Percentiles rank a stretch among this genome's conserved stretches.
Evolutionary conservation across 1,284 basidiomycete genomes (phyloP).

Genomic region (Calocybe gambosa): DNA sequence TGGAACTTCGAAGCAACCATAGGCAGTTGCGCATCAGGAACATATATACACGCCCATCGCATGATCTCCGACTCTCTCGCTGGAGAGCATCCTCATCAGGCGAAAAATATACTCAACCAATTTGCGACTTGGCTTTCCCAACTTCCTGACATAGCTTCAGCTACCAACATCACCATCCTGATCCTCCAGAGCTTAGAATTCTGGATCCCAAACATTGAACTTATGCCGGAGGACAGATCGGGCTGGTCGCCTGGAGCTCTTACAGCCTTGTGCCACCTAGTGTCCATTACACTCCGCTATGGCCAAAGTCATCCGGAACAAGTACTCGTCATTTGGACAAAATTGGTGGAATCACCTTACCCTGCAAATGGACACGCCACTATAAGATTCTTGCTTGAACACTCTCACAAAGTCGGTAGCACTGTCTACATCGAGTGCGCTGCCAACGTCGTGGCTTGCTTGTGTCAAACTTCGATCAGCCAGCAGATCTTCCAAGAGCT

Average conservation of each 20-base stretch:
- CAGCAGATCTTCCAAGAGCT: conserved; percentile 77
- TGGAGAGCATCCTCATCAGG: conserved; percentile 71
- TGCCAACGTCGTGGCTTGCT: conserved; percentile 77
- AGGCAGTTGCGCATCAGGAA: conserved; percentile 66
- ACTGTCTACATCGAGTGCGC: conserved; percentile 76
- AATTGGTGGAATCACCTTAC: conserved; percentile 65
- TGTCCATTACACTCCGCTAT: conserved; percentile 80
- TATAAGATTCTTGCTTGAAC: conserved; percentile 81
- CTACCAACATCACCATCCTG: conserved; percentile 45
- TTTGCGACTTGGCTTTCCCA: conserved; percentile 71
- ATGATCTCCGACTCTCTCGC: conserved; percentile 77
- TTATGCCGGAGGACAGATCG: conserved; percentile 57
- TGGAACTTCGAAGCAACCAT: conserved; percentile 74
- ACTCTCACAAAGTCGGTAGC: conserved; percentile 80
- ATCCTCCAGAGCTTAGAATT: conserved; percentile 70
- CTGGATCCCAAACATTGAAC: conserved; percentile 74
- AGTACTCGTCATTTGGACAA: conserved; percentile 77
- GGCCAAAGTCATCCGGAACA: conserved; percentile 77
- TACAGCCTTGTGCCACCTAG: conserved; percentile 74
- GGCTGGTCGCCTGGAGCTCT: conserved; percentile 57
- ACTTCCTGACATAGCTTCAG: conserved; percentile 48
- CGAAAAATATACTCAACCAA: conserved; percentile 66
- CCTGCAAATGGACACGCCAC: conserved; percentile 76
- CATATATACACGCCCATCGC: conserved; percentile 79
- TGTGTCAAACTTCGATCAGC: conserved; percentile 76